A percentile compares a stretch with the other conserved stretches of the same genome.
phyloP scores from a whole-genome alignment of 1,139 yeast species.

The Candida sanyaensis region DNA sequence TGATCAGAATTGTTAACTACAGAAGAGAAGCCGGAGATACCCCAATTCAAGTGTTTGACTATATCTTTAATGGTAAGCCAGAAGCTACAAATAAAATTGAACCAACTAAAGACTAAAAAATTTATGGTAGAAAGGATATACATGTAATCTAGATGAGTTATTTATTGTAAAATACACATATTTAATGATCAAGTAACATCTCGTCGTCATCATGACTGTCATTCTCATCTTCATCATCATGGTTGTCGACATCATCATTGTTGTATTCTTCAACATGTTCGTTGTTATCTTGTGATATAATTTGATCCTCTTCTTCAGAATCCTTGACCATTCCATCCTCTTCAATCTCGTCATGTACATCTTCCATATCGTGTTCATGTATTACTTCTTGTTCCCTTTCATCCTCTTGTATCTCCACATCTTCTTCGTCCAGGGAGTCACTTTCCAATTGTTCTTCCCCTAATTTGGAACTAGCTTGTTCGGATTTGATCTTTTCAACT shows the following conservation, averaged over 20 bases:
- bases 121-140: neutral
- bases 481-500: slow-evolving; percentile 29
- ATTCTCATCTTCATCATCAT: slow-evolving; percentile 2
- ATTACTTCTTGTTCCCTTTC: slow-evolving; percentile 6
- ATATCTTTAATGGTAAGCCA: slow-evolving; percentile 55
- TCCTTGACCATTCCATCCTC: slow-evolving; percentile 15
- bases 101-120: slow-evolving; percentile 1
- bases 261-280: slow-evolving; percentile 8
- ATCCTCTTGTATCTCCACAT: slow-evolving; percentile 13
- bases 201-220: slow-evolving; percentile 12
- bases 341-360: slow-evolving; percentile 14
- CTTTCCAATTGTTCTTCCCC: slow-evolving; percentile 16
- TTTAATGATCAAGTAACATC: slow-evolving; percentile 18
- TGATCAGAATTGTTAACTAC: slow-evolving; percentile 67
- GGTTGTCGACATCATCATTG: slow-evolving; percentile 4
- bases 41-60: slow-evolving; percentile 53
- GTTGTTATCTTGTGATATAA: slow-evolving; percentile 10
- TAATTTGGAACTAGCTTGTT: slow-evolving; percentile 19
- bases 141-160: neutral
- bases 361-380: slow-evolving; percentile 13
- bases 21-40: slow-evolving; percentile 55
- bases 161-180: slow-evolving; percentile 4
- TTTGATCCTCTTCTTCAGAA: slow-evolving; percentile 13
- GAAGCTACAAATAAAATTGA: slow-evolving; percentile 10
- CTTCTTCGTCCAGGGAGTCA: slow-evolving; percentile 12